Conservation (phyloP, 2,329 filamentous ascomycete genomes). For the Elsinoe perseae region DNA sequence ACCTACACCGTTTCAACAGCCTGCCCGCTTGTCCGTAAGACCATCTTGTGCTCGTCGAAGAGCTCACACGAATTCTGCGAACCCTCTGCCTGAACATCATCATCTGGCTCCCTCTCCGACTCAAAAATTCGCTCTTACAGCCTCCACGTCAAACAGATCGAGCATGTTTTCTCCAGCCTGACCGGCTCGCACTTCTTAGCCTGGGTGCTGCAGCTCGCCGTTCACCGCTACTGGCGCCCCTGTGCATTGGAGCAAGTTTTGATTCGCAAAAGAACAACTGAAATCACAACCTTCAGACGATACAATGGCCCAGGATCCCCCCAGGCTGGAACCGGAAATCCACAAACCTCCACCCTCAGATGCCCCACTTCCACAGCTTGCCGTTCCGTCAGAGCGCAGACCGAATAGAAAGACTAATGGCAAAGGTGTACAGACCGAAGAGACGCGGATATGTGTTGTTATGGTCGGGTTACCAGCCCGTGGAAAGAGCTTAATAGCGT, state of each 20-base stretch:
- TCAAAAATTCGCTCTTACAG: background rate
- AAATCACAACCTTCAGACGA: background rate
- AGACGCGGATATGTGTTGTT: slow-evolving; percentile 93
- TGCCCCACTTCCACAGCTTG: slow-evolving; percentile 10
- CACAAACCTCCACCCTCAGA: slow-evolving; percentile 10
- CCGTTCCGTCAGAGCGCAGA: slow-evolving; percentile 12
- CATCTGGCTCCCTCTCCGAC: background rate
- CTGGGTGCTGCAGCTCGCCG: background rate
- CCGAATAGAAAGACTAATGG: slow-evolving; percentile 44
- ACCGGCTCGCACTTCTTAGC: background rate
- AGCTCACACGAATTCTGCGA: slow-evolving; percentile 8
- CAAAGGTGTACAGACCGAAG: slow-evolving; percentile 77
- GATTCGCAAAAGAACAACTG: too few relatives aligned
- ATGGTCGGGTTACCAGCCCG: slow-evolving; percentile 96
- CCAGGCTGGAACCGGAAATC: background rate
- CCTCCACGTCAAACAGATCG: background rate
- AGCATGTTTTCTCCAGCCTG: background rate
- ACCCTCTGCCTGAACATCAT: background rate
- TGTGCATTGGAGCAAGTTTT: too few relatives aligned
- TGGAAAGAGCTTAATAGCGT: slow-evolving; percentile 95
- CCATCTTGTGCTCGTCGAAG: slow-evolving; percentile 6
- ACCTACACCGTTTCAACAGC: slow-evolving; percentile 16
- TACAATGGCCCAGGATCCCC: slow-evolving; percentile 16
- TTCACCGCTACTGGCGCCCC: background rate
- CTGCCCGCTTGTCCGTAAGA: slow-evolving; percentile 12